These are phyloP conservation scores for Gracilaria vermiculophylla DNA, from an alignment of 23 red algal genomes.

Conservation along the genomic window DNA sequence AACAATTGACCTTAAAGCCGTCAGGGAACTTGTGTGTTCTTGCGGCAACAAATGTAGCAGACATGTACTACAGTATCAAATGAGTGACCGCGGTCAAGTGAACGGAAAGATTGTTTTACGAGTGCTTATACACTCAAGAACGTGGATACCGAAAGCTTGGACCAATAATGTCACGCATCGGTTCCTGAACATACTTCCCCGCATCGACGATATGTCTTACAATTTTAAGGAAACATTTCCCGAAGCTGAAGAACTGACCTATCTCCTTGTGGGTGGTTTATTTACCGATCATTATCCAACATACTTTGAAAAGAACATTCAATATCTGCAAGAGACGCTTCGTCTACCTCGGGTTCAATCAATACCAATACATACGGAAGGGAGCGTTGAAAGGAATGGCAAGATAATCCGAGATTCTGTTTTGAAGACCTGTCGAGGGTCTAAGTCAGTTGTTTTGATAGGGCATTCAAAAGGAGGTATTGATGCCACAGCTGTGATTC, in stretches of 20 bases:
- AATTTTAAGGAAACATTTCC: slow-evolving; percentile 26
- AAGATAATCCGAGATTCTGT: slow-evolving; percentile 42
- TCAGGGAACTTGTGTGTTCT: neutral
- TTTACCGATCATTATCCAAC: slow-evolving; percentile 63
- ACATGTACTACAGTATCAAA: slow-evolving; percentile 23
- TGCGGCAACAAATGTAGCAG: slow-evolving; percentile 9
- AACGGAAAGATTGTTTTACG: slow-evolving; percentile 18
- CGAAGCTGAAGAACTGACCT: slow-evolving; percentile 22
- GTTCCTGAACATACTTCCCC: slow-evolving; percentile 18
- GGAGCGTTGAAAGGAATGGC: slow-evolving; percentile 48
- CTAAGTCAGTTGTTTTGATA: slow-evolving; percentile 48
- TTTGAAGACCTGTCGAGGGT: slow-evolving; percentile 12
- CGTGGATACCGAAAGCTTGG: neutral
- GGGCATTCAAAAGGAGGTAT: slow-evolving; percentile 49
- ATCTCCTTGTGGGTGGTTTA: slow-evolving; percentile 53
- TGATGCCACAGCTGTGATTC: slow-evolving; percentile 23
- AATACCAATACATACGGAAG: slow-evolving; percentile 64
- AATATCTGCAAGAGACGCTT: slow-evolving; percentile 40
- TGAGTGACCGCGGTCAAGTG: slow-evolving; percentile 5
- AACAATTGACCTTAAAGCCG: neutral
- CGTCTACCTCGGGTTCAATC: slow-evolving; percentile 3
- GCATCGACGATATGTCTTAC: neutral
- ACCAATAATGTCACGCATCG: slow-evolving; percentile 18
- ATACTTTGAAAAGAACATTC: slow-evolving; percentile 55
- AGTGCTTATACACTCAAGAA: neutral